Evolutionary conservation across 306 rosid genomes (phyloP), one percentile per base, ranked within the genome.

Genomic region (Albizia julibrissin): DNA sequence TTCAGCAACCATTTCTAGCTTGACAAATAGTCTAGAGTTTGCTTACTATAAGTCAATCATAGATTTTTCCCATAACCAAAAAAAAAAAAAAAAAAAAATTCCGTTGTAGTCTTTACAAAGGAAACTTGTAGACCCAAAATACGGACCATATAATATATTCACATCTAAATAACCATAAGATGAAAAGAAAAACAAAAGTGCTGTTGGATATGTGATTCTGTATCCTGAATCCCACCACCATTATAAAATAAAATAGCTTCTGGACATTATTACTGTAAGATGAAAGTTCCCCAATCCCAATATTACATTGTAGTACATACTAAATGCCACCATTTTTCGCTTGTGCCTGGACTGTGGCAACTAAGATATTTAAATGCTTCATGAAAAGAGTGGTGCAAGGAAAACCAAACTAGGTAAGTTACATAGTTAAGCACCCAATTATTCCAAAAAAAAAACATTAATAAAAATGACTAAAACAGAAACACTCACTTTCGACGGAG

Each of bases 201-300:
- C 75, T 37, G 39, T 37, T 40, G 39, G 18, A 69, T 6, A 56
- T 46, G 3, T 56, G 6, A 65, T 76, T 33, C 24, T 16, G n/a
- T 13, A 78, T 31, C 77, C 69, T 59, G 73, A 65, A 54, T 62
- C 80, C 56, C 75, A 61, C 80, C 62, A 33, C 69, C 74, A 54
- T 33, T 74, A 37, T 6, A 6, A 37, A 44, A 65, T 74, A 34
- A 71, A 75, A 39, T 42, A 52, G 22, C 24, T 79, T 43, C 73
- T 39, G 6, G 37, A 13, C 22, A 33, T 18, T 21, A 11, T 14
- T 19, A 13, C 21, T 18, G 13, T 19, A 64, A 61, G 33, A 44
- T n/a, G 16, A 6, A 64, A 65, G 43, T 6, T 37, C 6, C 40
- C 40, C 40, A 37, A 37, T 37, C 40, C 8, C 40, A 37, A 37